Base-by-base conservation (phyloP, 2,329 filamentous ascomycete genomes). In the Malbranchea cinnamomea region DNA sequence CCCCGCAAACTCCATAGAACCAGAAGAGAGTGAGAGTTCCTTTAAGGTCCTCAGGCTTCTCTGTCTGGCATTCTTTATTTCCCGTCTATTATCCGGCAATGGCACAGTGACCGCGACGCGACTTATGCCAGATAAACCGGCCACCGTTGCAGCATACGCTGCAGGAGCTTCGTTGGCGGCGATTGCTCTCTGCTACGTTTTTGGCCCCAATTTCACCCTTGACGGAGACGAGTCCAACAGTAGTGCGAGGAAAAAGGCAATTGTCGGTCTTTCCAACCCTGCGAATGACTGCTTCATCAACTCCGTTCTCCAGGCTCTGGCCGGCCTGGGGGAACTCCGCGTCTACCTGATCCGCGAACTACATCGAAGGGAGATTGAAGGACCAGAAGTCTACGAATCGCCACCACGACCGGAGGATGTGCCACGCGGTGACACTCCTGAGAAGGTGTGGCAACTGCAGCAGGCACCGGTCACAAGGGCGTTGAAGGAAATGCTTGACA, bases 271-370 rank as follows among this genome's bases (percentile, higher is more conserved):
- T 33, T 65, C 67, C 31, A 98, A 98, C 55, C 75, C 82, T 6
- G 89, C 87, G 42, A 98, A 98, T 56, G 89, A 89, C 55, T 89
- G 81, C 62, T 89, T 87, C 57, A 94, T 95, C 62, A 98, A 98
- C 57, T 93, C 84, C 14, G 79, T 93, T 12, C 70, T 98, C 20
- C 89, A 98, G 60, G 84, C 83, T 5, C 67, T 98, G 24, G 87
- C 89, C 9, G 89, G 89, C 2, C 64, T 95, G 18, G 80, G 79
- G 28, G 84, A 95, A 51, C 63, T 98, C 48, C 76, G 89, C 39
- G 58, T 89, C 42, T 98, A 94, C 58, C 63, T 98, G 38, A 94
- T 95, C 48, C 72, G 83, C 42, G 87, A 95, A 59, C 78, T 80
- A 19, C 83, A 94, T 55, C 71, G 84, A 37, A 73, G 87, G 41